phyloP scores from a whole-genome alignment of 2,329 filamentous ascomycete species.

The Nemania sp. region DNA sequence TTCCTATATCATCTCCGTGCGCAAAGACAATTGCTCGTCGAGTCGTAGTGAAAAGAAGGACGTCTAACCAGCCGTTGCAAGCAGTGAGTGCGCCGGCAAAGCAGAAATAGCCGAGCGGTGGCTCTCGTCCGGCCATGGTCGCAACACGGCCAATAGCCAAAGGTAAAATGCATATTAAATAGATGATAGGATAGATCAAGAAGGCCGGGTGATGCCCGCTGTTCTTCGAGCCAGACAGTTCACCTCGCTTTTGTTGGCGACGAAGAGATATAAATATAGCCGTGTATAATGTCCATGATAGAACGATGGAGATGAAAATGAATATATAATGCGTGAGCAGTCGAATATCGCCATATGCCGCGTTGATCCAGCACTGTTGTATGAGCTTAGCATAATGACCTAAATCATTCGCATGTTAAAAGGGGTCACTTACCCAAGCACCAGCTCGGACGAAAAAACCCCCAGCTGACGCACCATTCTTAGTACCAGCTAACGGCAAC shows the following conservation, averaged over 20 bases:
- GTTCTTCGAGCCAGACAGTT: slow-evolving; percentile 1
- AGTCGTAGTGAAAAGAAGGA: slow-evolving; percentile 56
- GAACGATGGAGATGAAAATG: slow-evolving; percentile 52
- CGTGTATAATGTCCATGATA: slow-evolving; percentile 43
- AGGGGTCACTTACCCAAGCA: slow-evolving; percentile 56
- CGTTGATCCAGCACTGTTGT: slow-evolving; percentile 62
- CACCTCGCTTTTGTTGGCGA: slow-evolving; percentile 26
- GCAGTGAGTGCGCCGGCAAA: slow-evolving; percentile 62
- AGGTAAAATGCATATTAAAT: slow-evolving; percentile 69
- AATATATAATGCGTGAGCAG: slow-evolving; percentile 65
- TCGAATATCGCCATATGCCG: slow-evolving; percentile 54
- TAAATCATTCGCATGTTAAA: neutral
- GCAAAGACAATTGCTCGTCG: slow-evolving; percentile 56
- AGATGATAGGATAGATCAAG: slow-evolving; percentile 70
- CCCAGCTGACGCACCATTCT: slow-evolving; percentile 45
- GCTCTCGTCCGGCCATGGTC: slow-evolving; percentile 57
- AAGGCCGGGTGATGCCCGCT: slow-evolving; percentile 52
- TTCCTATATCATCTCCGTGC: slow-evolving; percentile 29
- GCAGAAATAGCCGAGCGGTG: slow-evolving; percentile 59
- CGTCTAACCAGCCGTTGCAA: slow-evolving; percentile 59
- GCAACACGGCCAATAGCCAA: slow-evolving; percentile 66
- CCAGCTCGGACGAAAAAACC: slow-evolving; percentile 66
- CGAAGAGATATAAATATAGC: slow-evolving; percentile 43
- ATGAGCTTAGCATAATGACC: slow-evolving; percentile 8
- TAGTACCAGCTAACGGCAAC: slow-evolving; percentile 51